These are phyloP conservation scores for Geranium rotundifolium DNA, from an alignment of 345 rosid species.

Conservation along the genomic window DNA sequence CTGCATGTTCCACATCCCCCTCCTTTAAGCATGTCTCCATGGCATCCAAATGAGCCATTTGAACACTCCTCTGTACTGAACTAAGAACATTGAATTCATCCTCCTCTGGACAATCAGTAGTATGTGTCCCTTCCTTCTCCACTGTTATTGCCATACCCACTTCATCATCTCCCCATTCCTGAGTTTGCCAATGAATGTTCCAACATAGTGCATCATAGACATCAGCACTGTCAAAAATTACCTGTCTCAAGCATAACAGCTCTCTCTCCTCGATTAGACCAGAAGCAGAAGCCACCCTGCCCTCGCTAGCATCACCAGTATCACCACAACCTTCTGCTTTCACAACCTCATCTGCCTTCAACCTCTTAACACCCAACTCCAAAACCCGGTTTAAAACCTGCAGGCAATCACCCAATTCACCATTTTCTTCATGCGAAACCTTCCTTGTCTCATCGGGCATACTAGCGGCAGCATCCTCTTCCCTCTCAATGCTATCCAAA, in stretches of 20 bases:
- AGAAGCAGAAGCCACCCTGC: slow-evolving; percentile 8
- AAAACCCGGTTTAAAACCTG: slow-evolving; percentile 44
- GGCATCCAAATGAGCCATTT: slow-evolving; percentile 68
- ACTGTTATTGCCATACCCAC: slow-evolving; percentile 32
- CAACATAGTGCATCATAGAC: slow-evolving; percentile 57
- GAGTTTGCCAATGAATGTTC: slow-evolving; percentile 59
- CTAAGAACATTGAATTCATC: slow-evolving; percentile 38
- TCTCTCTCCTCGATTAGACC: slow-evolving; percentile 36
- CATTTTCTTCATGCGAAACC: slow-evolving; percentile 17
- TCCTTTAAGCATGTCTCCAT: slow-evolving; percentile 29
- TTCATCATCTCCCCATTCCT: slow-evolving; percentile 30
- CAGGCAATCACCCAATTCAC: slow-evolving; percentile 29
- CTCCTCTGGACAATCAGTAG: slow-evolving; percentile 18
- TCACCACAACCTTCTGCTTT: slow-evolving; percentile 10
- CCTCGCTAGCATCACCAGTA: slow-evolving; percentile 11
- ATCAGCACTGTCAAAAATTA: slow-evolving; percentile 48
- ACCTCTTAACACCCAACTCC: slow-evolving; percentile 59
- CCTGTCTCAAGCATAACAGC: slow-evolving; percentile 36
- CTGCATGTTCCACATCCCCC: slow-evolving; percentile 46
- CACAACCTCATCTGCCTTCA: slow-evolving; percentile 37
- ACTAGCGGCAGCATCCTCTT: background rate
- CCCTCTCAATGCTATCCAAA: slow-evolving; percentile 5
- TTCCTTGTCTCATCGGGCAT: slow-evolving; percentile 4
- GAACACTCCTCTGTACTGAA: slow-evolving; percentile 48
- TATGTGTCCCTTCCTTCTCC: slow-evolving; percentile 20